phyloP scores from a whole-genome alignment of 192 early-diverging fungal species.

The Coemansia sp. region DNA sequence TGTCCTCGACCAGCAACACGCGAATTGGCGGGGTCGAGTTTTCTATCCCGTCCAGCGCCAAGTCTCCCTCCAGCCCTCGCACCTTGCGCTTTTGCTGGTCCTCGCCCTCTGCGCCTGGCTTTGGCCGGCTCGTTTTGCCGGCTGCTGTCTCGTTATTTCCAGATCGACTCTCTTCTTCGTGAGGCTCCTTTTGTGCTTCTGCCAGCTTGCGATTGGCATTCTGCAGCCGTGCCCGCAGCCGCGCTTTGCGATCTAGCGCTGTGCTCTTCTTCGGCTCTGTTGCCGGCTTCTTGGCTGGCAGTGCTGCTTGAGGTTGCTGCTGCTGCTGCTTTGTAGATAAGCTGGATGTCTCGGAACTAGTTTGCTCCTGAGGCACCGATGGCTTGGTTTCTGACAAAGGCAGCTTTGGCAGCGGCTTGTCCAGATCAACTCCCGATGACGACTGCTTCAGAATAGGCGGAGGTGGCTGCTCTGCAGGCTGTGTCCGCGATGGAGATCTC shows the following conservation, averaged over 20 bases:
- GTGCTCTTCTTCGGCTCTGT: not conserved
- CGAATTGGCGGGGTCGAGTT: slow-evolving; percentile 56
- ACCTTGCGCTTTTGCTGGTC: slow-evolving; percentile 1
- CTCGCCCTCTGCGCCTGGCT: not conserved
- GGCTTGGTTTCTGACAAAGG: not conserved
- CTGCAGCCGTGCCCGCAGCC: slow-evolving; percentile 34
- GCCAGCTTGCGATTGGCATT: slow-evolving; percentile 32
- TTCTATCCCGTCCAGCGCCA: slow-evolving; percentile 6
- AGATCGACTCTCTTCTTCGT: not conserved
- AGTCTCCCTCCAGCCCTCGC: not conserved
- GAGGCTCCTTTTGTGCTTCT: slow-evolving; percentile 21
- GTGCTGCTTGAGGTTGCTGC: not conserved
- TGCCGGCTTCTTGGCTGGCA: not conserved
- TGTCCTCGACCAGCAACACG: slow-evolving; percentile 82
- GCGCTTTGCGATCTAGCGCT: slow-evolving; percentile 27
- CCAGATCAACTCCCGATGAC: slow-evolving; percentile 9
- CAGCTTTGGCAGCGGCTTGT: slow-evolving; percentile 28
- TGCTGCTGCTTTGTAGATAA: not conserved
- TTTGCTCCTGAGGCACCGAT: not conserved
- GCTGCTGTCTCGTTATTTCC: slow-evolving; percentile 6
- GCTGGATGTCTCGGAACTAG: not conserved
- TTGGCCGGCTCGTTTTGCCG: not conserved
- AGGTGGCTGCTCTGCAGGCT: no score
- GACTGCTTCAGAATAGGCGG: not conserved
- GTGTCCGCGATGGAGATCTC: no score